A percentile compares a stretch with the other conserved stretches of the same genome.
phyloP scores from a whole-genome alignment of 345 rosid species.

The Eucalyptus dawsonii region DNA sequence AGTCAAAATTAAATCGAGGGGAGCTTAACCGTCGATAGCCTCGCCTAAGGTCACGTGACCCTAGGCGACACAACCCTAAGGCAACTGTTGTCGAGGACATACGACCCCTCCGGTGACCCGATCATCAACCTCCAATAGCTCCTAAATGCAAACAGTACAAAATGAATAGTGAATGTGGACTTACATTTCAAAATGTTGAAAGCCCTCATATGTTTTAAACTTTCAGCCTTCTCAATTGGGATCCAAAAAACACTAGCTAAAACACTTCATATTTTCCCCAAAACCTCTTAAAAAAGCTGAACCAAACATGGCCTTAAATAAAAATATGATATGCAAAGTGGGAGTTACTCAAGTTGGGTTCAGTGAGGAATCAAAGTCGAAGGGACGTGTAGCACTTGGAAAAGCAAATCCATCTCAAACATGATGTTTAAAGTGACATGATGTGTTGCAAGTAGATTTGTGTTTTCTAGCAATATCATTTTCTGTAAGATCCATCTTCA shows the following conservation, averaged over 20 bases:
- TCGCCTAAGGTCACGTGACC: fast-evolving
- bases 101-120: fast-evolving
- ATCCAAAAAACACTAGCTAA: too few relatives aligned
- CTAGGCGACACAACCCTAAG: fast-evolving
- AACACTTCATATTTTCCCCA: too few relatives aligned
- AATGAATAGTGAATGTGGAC: too few relatives aligned
- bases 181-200: too few relatives aligned
- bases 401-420: background rate
- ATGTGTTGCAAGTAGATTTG: background rate
- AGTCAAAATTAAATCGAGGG: too few relatives aligned
- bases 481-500: background rate
- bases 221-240: too few relatives aligned
- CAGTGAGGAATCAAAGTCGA: fast-evolving
- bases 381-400: background rate
- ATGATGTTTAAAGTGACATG: background rate
- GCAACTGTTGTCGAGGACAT: fast-evolving
- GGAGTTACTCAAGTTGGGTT: background rate
- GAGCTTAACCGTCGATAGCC: too few relatives aligned
- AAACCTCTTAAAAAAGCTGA: too few relatives aligned
- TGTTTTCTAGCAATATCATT: background rate
- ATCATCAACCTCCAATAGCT: fast-evolving
- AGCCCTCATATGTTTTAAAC: fast-evolving
- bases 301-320: fast-evolving
- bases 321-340: background rate
- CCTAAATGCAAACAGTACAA: too few relatives aligned